Percentiles rank a stretch among this genome's conserved stretches.
phyloP scores from a whole-genome alignment of 495 filamentous ascomycete genomes.

The Hypoxylon rickii region DNA sequence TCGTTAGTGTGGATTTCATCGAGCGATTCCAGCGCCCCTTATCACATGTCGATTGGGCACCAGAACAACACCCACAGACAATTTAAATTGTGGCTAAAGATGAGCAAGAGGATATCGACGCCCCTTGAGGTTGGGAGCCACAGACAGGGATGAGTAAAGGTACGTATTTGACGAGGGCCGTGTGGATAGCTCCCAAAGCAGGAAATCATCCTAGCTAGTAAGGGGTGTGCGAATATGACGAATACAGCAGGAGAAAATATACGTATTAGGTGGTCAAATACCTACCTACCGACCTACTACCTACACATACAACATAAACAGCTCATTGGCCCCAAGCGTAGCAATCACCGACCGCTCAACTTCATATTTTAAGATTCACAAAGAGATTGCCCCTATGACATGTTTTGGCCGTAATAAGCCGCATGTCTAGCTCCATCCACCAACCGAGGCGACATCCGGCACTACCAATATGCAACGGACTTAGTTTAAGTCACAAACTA shows the following conservation, averaged over 20 bases:
- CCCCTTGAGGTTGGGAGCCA: not conserved
- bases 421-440: not conserved
- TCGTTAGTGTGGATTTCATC: conserved; percentile 1
- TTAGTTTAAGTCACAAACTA: conserved; percentile 11
- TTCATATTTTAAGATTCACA: not conserved
- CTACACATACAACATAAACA: too few species aligned
- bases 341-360: not conserved
- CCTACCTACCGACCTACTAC: too few species aligned
- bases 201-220: conserved; percentile 9
- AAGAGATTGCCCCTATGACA: not conserved
- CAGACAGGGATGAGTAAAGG: not conserved
- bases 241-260: not conserved
- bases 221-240: conserved; percentile 5
- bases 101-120: conserved; percentile 6
- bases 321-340: not conserved
- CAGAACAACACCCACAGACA: not conserved
- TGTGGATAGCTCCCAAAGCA: conserved; percentile 12
- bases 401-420: not conserved
- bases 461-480: conserved; percentile 21
- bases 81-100: conserved; percentile 13
- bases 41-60: conserved; percentile 21
- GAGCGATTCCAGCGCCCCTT: conserved; percentile 6
- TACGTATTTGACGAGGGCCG: conserved; percentile 6
- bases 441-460: conserved; percentile 23
- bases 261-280: too few species aligned